These are phyloP conservation scores for Cucurbita maxima DNA, from an alignment of 306 rosid species.

Conservation along the genomic window DNA sequence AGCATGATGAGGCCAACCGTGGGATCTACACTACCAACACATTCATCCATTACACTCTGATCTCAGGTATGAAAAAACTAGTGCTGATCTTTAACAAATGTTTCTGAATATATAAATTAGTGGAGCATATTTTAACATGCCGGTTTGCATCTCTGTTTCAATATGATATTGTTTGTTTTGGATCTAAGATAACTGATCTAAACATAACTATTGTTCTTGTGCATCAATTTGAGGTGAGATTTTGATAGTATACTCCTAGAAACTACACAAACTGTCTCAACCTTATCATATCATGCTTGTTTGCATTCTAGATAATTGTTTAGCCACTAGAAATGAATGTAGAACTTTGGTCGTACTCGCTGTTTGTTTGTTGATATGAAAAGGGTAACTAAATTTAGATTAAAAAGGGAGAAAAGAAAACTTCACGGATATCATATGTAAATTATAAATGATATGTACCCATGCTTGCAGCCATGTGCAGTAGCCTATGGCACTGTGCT, in stretches of 20 bases:
- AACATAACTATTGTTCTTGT: no score
- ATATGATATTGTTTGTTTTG: not conserved
- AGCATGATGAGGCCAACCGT: not conserved
- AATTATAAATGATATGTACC: not conserved
- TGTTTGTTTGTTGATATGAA: not conserved
- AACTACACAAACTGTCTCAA: not conserved
- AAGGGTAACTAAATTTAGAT: not conserved
- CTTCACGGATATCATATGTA: not conserved
- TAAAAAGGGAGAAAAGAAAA: not conserved
- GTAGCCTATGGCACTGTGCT: not conserved
- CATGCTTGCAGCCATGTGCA: constrained; percentile 5
- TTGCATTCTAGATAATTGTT: not conserved
- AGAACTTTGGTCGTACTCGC: not conserved
- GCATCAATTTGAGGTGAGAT: not conserved
- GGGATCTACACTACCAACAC: not conserved
- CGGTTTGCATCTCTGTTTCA: not conserved
- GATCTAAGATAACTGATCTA: not conserved
- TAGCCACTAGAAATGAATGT: not conserved
- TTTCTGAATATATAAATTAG: not conserved
- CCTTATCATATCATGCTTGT: not conserved
- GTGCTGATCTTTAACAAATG: not conserved
- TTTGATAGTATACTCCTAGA: not conserved
- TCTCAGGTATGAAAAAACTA: not conserved
- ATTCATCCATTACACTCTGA: not conserved
- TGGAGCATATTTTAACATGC: not conserved